Base-by-base conservation (phyloP, 306 rosid genomes). In the Lupinus albus region DNA sequence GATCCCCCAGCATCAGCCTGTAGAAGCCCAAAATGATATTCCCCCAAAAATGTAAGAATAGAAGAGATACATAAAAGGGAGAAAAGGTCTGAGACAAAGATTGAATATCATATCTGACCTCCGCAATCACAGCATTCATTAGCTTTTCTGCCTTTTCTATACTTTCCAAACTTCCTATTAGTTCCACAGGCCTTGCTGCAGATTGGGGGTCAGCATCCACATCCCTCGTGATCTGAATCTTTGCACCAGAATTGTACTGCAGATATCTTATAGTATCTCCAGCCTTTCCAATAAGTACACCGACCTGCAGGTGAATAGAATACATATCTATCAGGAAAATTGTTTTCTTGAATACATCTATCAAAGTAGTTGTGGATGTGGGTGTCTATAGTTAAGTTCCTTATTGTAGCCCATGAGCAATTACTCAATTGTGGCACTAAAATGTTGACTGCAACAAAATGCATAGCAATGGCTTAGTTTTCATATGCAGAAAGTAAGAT, bases 1-100 rank as follows among this genome's bases (percentile, higher is more conserved):
- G 99, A 94, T 35, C 99, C 99, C 58, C 99, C 99, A 2, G 96
- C 99, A 82, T 94, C 99, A 78, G 99, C 99, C 99, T 90, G 83
- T 52, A 41, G 65, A 78, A 68, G 67, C 20, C 52, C 61, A 58
- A 75, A 65, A 76, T 9, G 17, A 63, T 61, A 75, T 1, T 25
- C 8, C 38, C 38, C 38, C 33, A n/a, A 61, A 14, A 68, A 68
- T 16, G 16, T 21, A 5, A 50, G 18, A 11, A 16, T 12, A 16
- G 9, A 49, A 4, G 18, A 50, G 21, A 57, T 6, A 63, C 8
- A 38, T 44, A 38, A 44, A 72, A 18, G n/a, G 33, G 35, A 17
- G 20, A 7, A 25, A 46, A 25, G 11, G 35, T 46, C 52, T n/a
- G 13, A 30, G 17, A 74, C 44, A 16, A 59, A 41, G 32, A 50